A percentile compares a stretch with the other conserved stretches of the same genome.
Evolutionary conservation across 2,329 filamentous ascomycete species (phyloP).

Genomic region (Fusarium odoratissimum): DNA sequence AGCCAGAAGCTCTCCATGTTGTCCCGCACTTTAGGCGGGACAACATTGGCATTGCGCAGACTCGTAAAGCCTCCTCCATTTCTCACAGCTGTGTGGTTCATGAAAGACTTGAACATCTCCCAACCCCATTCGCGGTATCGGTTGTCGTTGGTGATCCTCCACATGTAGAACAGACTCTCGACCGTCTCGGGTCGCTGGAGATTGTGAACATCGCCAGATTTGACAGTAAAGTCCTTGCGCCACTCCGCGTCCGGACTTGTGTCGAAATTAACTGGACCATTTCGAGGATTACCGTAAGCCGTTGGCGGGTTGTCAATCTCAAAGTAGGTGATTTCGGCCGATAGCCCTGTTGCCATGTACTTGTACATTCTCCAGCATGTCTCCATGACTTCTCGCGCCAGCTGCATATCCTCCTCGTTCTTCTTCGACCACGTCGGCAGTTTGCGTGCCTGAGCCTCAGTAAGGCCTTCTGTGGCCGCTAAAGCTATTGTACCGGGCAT

Average conservation of each 20-base stretch:
- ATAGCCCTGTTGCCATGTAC: conserved; percentile 88
- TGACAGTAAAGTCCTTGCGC: conserved; percentile 83
- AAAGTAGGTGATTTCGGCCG: conserved; percentile 95
- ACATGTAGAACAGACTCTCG: conserved; percentile 98
- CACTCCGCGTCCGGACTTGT: conserved; percentile 69
- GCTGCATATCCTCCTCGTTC: conserved; percentile 86
- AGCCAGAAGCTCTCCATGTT: conserved; percentile 99
- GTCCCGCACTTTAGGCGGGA: conserved; percentile 78
- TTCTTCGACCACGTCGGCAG: conserved; percentile 77
- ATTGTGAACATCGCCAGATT: conserved; percentile 88
- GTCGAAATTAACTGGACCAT: conserved; percentile 63
- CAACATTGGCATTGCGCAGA: conserved; percentile 76
- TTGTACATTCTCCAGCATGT: conserved; percentile 99
- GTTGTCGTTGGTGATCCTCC: conserved; percentile 91
- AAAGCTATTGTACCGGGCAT: conserved; percentile 96
- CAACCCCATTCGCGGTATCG: conserved; percentile 97
- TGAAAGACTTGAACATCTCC: conserved; percentile 96
- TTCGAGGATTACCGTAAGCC: conserved; percentile 62
- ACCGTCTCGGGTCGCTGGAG: conserved; percentile 95
- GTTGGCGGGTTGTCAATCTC: conserved; percentile 76
- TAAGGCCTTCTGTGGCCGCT: conserved; percentile 81
- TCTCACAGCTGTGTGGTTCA: conserved; percentile 83
- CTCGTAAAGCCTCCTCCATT: conserved; percentile 86
- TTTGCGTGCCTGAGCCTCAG: conserved; percentile 80
- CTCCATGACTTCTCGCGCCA: conserved; percentile 91